A percentile compares a stretch with the other conserved stretches of the same genome.
Evolutionary conservation across 805 yeast genomes (phyloP).

Genomic region (Pichia scutulata): DNA sequence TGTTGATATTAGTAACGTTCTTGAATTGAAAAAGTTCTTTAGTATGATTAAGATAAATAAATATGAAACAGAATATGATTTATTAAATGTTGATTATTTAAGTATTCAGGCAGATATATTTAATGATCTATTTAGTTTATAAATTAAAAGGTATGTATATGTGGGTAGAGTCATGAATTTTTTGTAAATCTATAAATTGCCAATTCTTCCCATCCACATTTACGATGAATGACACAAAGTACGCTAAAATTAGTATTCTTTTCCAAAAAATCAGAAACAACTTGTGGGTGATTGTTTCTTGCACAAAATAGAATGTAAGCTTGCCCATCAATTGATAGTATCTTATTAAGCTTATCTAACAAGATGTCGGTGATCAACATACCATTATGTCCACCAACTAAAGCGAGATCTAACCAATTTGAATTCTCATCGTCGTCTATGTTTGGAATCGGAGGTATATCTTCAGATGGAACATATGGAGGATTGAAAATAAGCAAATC

Average conservation of each 20-base stretch:
- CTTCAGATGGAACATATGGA: constrained; percentile 89
- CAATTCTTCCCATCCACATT: constrained; percentile 95
- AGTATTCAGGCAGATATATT: constrained; percentile 50
- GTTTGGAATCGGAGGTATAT: constrained; percentile 54
- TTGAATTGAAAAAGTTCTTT: constrained; percentile 54
- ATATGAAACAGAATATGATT: constrained; percentile 58
- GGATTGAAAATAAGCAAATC: constrained; percentile 88
- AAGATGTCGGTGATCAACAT: constrained; percentile 76
- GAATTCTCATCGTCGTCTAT: constrained; percentile 34
- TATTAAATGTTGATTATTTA: constrained; percentile 34
- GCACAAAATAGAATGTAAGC: constrained; percentile 93
- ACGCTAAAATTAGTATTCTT: constrained; percentile 41
- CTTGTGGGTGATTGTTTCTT: constrained; percentile 68
- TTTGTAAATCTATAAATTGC: constrained; percentile 58
- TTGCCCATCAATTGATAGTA: constrained; percentile 53
- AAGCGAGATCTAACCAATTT: constrained; percentile 82
- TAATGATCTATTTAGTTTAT: constrained; percentile 41
- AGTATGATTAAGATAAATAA: constrained; percentile 55
- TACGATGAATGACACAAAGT: constrained; percentile 49
- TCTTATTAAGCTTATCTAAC: constrained; percentile 43
- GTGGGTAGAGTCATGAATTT: constrained; percentile 5
- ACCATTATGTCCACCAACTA: constrained; percentile 84
- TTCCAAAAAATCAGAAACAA: constrained; percentile 39
- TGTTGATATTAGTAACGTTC: constrained; percentile 31
- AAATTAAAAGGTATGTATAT: neutral